Base-by-base conservation (phyloP, 345 rosid genomes). In the Euphorbia peplus region DNA sequence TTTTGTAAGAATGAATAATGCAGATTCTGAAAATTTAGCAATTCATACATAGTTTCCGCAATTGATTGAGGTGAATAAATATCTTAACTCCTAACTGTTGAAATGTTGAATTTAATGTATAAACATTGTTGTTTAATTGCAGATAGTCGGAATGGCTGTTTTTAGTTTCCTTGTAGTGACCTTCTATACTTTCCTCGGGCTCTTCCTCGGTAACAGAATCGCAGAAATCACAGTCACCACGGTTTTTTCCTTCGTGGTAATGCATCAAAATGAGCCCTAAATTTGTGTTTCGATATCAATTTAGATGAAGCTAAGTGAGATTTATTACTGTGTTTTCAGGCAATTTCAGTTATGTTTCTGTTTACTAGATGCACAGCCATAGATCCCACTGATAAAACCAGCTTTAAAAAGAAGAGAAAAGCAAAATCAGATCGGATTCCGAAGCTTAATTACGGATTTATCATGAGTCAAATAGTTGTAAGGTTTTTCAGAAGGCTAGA, bases 371-470 rank as follows among this genome's bases (percentile, higher is more conserved):
- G 97, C 68, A 86, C 96, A 0, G 90, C 96, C 6, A 91, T 86
- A n/a, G 93, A 95, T 66, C 96, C 99, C 0, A 88, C 96, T 8
- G 99, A 95, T 77, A 95, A 81, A 58, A 86, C 92, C 75, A 83
- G 90, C 73, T 82, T 80, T 44, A 88, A 74, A 76, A 90, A 79
- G 87, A 91, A 70, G 85, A 87, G 71, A 72, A 84, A 42, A 37
- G 74, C 77, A 35, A 85, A 82, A 73, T 76, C 86, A 16, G 84
- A 77, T 65, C 87, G 87, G 70, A 67, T 79, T 37, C 70, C 80
- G 66, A 85, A 85, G 75, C 78, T 95, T 60, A 91, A 88, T 72
- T 80, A 83, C 74, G 88, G 97, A 53, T 87, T 87, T 72, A 76
- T 95, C 50, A 66, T 95, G 63, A 84, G 86, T 70, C 98, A 95